Base-by-base conservation (phyloP, 192 early-diverging fungal species). In the Linnemannia hyalina region DNA sequence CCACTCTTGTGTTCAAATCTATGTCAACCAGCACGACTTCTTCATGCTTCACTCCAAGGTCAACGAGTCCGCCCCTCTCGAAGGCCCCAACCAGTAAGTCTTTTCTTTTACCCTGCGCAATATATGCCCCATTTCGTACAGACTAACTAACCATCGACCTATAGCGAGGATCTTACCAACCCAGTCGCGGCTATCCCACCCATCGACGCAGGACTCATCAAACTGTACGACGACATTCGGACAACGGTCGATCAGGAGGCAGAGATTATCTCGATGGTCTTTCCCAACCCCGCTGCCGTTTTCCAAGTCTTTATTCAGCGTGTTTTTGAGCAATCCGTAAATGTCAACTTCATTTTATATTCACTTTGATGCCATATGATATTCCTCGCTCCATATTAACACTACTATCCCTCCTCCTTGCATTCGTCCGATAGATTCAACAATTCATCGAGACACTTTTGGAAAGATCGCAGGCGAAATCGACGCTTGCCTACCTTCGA, bases 1-100 rank as follows among this genome's bases (percentile, higher is more conserved):
- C 44, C 94, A 94, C 74, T 98, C 97, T 0, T 97, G 96, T 80
- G 92, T 99, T 35, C 96, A 97, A 81, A 95, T 94, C 38, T 99
- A 98, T 81, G 96, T 99, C 60, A 98, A 98, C 89, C 98, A 99
- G 83, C 98, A 99, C 78, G 95, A 96, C 76, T 98, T 99, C 78
- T 99, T 99, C 75, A 94, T 98, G 78, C 94, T 95, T 49, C 93
- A 93, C 75, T 91, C 95, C 88, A 93, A 95, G 68, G 90, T 91
- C 75, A 90, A 88, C 35, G 93, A 95, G 88, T 80, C 90, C 13
- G 74, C 78, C 6, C 71, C 84, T n/a, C 4, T 86, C 38, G 84
- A 86, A 40, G 75, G 84, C 10, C 84, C 84, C 4, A 80, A 81
- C 26, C 84, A 86, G 84, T 86, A 86, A 32, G 83, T 70, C 7